Evolutionary conservation across 192 early-diverging fungal genomes (phyloP).

Genomic region (Kickxella alabastrina): DNA sequence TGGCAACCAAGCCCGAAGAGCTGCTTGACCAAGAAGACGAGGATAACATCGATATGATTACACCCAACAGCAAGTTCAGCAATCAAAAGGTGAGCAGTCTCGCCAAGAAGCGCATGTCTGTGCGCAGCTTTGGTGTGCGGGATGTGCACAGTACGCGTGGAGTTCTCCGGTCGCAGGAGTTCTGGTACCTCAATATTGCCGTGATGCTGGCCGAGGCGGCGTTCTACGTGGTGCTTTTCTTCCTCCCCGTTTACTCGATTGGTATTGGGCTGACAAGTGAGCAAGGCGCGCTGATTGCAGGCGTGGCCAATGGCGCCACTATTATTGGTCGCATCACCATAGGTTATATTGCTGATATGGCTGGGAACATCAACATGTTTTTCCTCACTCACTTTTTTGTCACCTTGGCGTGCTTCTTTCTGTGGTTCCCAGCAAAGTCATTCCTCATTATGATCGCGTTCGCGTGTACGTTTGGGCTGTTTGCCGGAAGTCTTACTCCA

Average conservation of each 20-base stretch:
- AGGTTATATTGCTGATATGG: conserved; percentile 61
- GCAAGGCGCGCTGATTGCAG: conserved; percentile 60
- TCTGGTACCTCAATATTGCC: conserved; percentile 50
- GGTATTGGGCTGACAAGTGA: conserved; percentile 57
- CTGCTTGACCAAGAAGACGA: conserved; percentile 44
- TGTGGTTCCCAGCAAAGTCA: conserved; percentile 54
- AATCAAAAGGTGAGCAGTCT: conserved; percentile 32
- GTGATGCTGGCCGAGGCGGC: conserved; percentile 52
- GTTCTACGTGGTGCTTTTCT: conserved; percentile 48
- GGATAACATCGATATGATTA: conserved; percentile 34
- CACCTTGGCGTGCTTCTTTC: conserved; percentile 43
- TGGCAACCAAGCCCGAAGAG: conserved; percentile 51
- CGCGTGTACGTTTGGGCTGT: conserved; percentile 48
- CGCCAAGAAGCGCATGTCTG: conserved; percentile 52
- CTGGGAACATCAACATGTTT: conserved; percentile 54
- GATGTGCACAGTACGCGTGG: conserved; percentile 45
- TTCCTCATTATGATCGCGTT: conserved; percentile 49
- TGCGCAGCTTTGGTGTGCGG: conserved; percentile 52
- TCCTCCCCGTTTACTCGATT: conserved; percentile 53
- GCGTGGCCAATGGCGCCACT: conserved; percentile 62
- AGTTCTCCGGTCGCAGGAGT: conserved; percentile 48
- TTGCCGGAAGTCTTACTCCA: conserved; percentile 50
- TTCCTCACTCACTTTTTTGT: conserved; percentile 47
- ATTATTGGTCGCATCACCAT: conserved; percentile 61
- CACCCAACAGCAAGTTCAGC: conserved; percentile 24